Percentiles rank a stretch among this genome's conserved stretches.
Conservation (phyloP, 208 protist genomes). For the Acanthamoeba culbertsoni region DNA sequence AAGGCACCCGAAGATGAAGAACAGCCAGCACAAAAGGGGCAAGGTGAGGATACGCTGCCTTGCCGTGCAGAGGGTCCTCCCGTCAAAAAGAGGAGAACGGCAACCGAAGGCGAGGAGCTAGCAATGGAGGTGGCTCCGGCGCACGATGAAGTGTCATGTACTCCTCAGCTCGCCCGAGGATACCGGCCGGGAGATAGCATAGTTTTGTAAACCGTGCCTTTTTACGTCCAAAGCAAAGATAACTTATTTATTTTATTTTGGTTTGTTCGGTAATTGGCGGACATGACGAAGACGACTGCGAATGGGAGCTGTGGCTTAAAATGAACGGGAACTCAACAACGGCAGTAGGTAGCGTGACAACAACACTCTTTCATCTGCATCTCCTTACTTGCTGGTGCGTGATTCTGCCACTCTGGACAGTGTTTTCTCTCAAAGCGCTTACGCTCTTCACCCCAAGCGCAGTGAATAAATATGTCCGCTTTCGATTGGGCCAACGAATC, state of each 20-base stretch:
- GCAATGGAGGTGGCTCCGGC: not conserved
- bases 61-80: not conserved
- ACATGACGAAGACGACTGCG: too few species aligned
- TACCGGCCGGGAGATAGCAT: not conserved
- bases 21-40: not conserved
- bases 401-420: too few species aligned
- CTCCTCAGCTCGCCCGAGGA: not conserved
- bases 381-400: too few species aligned
- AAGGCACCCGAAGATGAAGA: not conserved
- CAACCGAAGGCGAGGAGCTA: not conserved
- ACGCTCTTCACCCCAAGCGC: not conserved
- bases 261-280: not conserved
- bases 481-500: constrained; percentile 33
- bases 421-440: too few species aligned
- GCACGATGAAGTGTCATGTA: not conserved
- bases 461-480: not conserved
- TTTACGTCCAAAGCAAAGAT: too few species aligned
- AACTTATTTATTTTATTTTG: not conserved
- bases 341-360: too few species aligned
- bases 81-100: not conserved
- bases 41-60: not conserved
- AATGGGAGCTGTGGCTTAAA: too few species aligned
- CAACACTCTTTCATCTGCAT: too few species aligned
- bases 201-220: too few species aligned
- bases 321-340: too few species aligned